Base-by-base conservation (phyloP, 139 green algal species). In the Closterium sp. region DNA sequence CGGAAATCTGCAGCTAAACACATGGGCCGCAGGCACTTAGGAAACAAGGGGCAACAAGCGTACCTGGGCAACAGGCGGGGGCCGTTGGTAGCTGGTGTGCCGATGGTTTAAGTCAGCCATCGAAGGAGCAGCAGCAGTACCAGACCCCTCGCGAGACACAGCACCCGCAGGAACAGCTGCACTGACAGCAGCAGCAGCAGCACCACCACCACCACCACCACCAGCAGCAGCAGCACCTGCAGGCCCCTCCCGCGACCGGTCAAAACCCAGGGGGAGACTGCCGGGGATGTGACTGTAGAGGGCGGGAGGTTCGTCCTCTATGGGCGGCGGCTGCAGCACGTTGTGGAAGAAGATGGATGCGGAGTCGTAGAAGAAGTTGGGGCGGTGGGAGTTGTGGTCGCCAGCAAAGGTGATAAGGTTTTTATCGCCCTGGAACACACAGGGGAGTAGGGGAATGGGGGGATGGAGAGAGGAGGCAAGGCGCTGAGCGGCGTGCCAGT, bases 381-480 rank as follows among this genome's bases (percentile, higher is more conserved):
- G 97, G n/a, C 96, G 95, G 1, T 90, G 36, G 84, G 92, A 96
- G 96, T 99, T 99, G 96, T 99, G 98, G 93, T 99, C 98, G 33
- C 98, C 98, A 1, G 96, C 94, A 91, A 99, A 99, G 76, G 94
- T 96, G 84, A 96, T 30, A 16, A 98, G 91, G 91, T 98, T 97
- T 91, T 98, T 98, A 92, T 99, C 97, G 0, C 97, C 96, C 8
- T 93, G 81, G 81, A 19, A 9, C 2, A 32, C 81, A 12, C 7
- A 32, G 81, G 81, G 30, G 31, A 33, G 31, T 16, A 33, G 7
- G 30, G 30, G 5, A 85, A 25, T 7, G 30, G 4, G 3, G 81
- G 81, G 1, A 32, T 21, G 23, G 81, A 21, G 81, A 25, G 30
- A 85, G 64, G 64, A n/a, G n/a, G n/a, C n/a, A n/a, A n/a, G n/a